A percentile compares a stretch with the other conserved stretches of the same genome.
Evolutionary conservation across 2,329 filamentous ascomycete species (phyloP).

Genomic region (Aureobasidium lini): DNA sequence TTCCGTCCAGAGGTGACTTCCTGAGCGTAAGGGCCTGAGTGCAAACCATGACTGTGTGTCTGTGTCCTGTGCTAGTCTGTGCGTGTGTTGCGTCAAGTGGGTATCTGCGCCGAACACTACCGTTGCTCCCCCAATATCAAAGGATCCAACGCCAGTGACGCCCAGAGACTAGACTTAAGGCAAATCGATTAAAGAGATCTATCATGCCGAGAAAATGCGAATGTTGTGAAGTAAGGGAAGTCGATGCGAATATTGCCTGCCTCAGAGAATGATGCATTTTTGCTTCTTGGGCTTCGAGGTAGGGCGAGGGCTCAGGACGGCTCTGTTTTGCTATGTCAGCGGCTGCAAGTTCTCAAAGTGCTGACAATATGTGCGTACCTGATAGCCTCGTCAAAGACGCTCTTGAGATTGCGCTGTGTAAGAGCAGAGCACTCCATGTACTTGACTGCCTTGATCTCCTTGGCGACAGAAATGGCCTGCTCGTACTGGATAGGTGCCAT

Average conservation of each 20-base stretch:
- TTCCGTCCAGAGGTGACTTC: not conserved
- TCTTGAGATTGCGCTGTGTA: conserved; percentile 95
- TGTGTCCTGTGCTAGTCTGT: conserved; percentile 1
- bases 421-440: conserved; percentile 97
- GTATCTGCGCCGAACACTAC: conserved; percentile 13
- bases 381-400: conserved; percentile 97
- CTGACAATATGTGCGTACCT: conserved; percentile 54
- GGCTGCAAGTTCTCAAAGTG: not conserved
- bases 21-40: not conserved
- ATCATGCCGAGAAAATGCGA: conserved; percentile 13
- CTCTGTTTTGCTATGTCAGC: conserved; percentile 39
- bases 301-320: conserved; percentile 63
- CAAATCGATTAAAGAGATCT: conserved; percentile 14
- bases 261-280: conserved; percentile 62
- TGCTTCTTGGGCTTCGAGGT: conserved; percentile 53
- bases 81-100: conserved; percentile 8
- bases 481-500: conserved; percentile 98
- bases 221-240: not conserved
- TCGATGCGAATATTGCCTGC: not conserved
- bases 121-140: conserved; percentile 12
- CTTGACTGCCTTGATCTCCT: conserved; percentile 93
- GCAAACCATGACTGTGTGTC: conserved; percentile 1
- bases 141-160: conserved; percentile 14
- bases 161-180: conserved; percentile 13
- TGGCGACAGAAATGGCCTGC: conserved; percentile 78